Evolutionary conservation across 1,284 basidiomycete species (phyloP).

Genomic region (Taiwanofungus camphoratus): DNA sequence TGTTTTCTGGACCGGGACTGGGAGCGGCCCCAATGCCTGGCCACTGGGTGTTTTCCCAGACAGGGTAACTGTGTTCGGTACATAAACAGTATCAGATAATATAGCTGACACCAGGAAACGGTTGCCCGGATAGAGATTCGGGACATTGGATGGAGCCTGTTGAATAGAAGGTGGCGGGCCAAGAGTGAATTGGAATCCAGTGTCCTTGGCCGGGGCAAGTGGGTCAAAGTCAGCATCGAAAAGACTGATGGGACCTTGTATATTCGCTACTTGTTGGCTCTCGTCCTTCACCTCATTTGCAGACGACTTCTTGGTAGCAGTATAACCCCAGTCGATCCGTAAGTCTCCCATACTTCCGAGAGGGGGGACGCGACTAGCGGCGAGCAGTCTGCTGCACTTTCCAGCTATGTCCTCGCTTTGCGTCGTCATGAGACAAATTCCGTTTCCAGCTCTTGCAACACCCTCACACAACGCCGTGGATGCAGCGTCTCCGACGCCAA

Average conservation of each 20-base stretch:
- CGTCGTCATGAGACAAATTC: constrained; percentile 40
- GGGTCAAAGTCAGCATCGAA: not conserved
- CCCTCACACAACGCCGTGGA: constrained; percentile 46
- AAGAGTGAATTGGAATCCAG: constrained; percentile 14
- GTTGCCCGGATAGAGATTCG: constrained; percentile 38
- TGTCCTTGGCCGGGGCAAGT: not conserved
- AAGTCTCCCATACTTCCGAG: constrained; percentile 33
- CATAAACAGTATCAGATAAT: constrained; percentile 16
- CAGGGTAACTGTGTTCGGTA: constrained; percentile 37
- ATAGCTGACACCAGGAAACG: constrained; percentile 43
- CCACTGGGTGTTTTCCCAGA: constrained; percentile 30
- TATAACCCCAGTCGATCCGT: constrained; percentile 41
- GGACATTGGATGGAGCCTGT: constrained; percentile 38
- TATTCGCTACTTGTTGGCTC: not conserved
- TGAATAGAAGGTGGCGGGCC: constrained; percentile 31
- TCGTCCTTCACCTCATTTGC: not conserved
- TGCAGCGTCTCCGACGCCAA: constrained; percentile 47
- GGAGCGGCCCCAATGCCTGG: constrained; percentile 27
- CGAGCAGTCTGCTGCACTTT: constrained; percentile 44
- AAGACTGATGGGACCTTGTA: not conserved
- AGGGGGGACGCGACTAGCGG: constrained; percentile 40
- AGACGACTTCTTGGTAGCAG: not conserved
- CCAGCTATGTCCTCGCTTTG: constrained; percentile 38
- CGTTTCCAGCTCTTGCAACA: constrained; percentile 46
- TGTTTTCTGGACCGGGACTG: constrained; percentile 30